phyloP scores from a whole-genome alignment of 768 basidiomycete genomes.

The Asterophora lycoperdoides region DNA sequence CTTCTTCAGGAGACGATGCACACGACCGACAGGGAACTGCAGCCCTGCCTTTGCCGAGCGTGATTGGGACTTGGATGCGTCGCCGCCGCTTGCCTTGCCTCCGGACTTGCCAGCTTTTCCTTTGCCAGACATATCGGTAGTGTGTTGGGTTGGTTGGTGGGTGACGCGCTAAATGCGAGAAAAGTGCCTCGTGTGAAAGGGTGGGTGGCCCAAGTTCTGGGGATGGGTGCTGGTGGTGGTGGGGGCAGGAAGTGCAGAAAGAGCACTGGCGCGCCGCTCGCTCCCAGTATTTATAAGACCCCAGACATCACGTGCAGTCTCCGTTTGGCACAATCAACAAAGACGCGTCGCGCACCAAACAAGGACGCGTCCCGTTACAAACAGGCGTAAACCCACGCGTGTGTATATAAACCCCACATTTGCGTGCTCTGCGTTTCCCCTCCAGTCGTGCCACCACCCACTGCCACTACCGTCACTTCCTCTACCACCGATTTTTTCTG shows the following conservation, averaged over 20 bases:
- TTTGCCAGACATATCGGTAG: conserved; percentile 49
- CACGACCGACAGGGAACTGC: conserved; percentile 89
- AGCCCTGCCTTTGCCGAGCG: conserved; percentile 73
- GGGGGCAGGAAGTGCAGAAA: conserved; percentile 19
- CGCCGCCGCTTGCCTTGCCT: conserved; percentile 46
- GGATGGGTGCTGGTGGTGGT: conserved; percentile 7
- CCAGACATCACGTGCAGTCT: conserved; percentile 16
- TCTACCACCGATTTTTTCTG: conserved; percentile 5
- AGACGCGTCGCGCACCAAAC: conserved; percentile 37
- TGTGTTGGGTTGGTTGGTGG: conserved; percentile 16
- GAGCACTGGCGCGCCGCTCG: conserved; percentile 1
- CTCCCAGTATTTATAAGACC: conserved; percentile 38
- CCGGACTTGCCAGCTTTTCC: conserved; percentile 42
- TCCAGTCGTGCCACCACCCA: background rate
- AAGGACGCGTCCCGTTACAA: conserved; percentile 40
- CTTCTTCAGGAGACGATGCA: conserved; percentile 83
- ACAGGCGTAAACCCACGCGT: conserved; percentile 45
- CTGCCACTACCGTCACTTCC: no score
- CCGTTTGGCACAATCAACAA: conserved; percentile 29
- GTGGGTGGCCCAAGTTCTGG: background rate
- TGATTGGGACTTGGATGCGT: conserved; percentile 53
- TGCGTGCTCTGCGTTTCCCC: conserved; percentile 6
- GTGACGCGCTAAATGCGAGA: no score
- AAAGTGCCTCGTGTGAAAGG: no score
- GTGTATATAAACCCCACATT: conserved; percentile 33